Percentiles rank a stretch among this genome's conserved stretches.
These are phyloP conservation scores for Trifolium fragiferum DNA, from an alignment of 306 rosid species.

Conservation along the genomic window DNA sequence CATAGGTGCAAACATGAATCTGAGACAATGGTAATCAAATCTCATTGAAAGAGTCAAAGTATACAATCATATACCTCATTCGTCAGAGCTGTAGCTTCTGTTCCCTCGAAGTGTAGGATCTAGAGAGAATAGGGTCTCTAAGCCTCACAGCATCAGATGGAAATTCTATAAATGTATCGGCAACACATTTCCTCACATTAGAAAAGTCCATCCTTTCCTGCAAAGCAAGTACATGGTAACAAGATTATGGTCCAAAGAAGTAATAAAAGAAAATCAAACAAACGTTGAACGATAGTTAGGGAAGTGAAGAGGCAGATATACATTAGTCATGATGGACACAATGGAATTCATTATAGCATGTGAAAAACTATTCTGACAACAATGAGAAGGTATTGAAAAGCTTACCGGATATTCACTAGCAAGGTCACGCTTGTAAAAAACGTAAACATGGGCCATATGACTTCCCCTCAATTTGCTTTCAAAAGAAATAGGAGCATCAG, in stretches of 20 bases:
- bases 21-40: constrained; percentile 22
- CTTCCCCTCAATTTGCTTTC: constrained; percentile 97
- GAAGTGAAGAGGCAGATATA: too few species aligned
- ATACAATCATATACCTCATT: constrained; percentile 63
- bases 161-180: constrained; percentile 73
- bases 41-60: not conserved
- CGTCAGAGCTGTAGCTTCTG: constrained; percentile 74
- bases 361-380: constrained; percentile 27
- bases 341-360: too few species aligned
- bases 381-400: constrained; percentile 22
- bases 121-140: constrained; percentile 73
- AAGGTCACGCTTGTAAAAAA: constrained; percentile 96
- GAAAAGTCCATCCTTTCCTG: too few species aligned
- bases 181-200: constrained; percentile 68
- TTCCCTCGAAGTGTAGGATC: constrained; percentile 81
- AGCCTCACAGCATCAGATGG: constrained; percentile 70
- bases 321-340: too few species aligned
- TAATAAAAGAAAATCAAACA: too few species aligned
- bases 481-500: constrained; percentile 90
- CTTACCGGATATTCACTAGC: constrained; percentile 99
- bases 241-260: too few species aligned
- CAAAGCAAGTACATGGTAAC: too few species aligned
- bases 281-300: too few species aligned
- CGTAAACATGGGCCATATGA: constrained; percentile 92
- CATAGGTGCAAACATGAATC: constrained; percentile 29